These are phyloP conservation scores for Tuber microsphaerosporum DNA, from an alignment of 495 filamentous ascomycete genomes.

Conservation along the genomic window DNA sequence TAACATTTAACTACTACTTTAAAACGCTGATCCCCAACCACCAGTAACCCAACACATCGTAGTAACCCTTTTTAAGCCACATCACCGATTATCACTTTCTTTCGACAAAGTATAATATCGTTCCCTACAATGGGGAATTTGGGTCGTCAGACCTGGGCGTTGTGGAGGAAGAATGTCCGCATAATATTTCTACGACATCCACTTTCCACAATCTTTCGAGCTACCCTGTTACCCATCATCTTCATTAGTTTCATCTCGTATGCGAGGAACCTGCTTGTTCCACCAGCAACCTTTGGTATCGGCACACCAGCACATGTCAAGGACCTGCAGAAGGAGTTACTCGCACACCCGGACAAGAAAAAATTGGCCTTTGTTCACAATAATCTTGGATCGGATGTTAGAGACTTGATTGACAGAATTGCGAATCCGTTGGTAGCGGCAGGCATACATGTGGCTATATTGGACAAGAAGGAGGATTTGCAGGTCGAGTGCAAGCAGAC, in stretches of 20 bases:
- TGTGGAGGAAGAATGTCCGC: conserved; percentile 66
- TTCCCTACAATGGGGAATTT: conserved; percentile 48
- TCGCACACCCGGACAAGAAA: conserved; percentile 50
- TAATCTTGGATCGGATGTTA: conserved; percentile 66
- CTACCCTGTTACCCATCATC: conserved; percentile 63
- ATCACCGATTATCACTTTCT: neutral
- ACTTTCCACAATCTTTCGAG: conserved; percentile 57
- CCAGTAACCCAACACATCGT: neutral
- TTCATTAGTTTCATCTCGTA: conserved; percentile 62
- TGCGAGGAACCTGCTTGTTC: conserved; percentile 61
- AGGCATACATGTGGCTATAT: conserved; percentile 49
- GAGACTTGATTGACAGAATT: conserved; percentile 59
- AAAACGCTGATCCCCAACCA: neutral
- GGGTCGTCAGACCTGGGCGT: conserved; percentile 62
- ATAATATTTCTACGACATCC: conserved; percentile 60
- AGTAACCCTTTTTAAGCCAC: neutral
- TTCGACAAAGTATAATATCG: neutral
- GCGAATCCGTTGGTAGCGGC: conserved; percentile 48
- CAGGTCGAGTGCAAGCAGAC: conserved; percentile 57
- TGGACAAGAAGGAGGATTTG: conserved; percentile 52
- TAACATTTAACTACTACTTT: neutral
- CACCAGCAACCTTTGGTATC: conserved; percentile 62
- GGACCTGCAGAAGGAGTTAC: conserved; percentile 55
- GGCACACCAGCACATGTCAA: conserved; percentile 52
- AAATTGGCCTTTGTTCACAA: conserved; percentile 76